Conservation (phyloP, 371 early-diverging fungal genomes). For the Globomyces sp. region DNA sequence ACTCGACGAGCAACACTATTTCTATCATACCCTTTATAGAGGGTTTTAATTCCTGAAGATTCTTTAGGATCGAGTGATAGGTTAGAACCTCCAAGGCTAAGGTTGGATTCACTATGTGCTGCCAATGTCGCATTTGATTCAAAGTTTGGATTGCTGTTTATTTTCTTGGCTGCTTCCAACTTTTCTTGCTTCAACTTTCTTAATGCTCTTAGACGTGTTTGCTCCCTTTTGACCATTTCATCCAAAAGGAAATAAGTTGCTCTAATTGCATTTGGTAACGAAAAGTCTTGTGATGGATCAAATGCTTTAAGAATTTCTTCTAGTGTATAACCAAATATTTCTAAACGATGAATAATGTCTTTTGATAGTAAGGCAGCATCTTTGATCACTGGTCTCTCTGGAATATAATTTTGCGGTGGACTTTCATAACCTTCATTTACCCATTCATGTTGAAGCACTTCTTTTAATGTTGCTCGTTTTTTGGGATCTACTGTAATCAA, state of each 20-base stretch:
- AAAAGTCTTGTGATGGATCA: constrained; percentile 23
- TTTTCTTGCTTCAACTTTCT: constrained; percentile 15
- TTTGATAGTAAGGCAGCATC: constrained; percentile 27
- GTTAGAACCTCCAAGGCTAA: background rate
- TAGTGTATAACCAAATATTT: constrained; percentile 44
- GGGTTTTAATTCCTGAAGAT: background rate
- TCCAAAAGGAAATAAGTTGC: constrained; percentile 51
- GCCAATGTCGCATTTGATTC: constrained; percentile 9
- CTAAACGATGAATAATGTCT: constrained; percentile 43
- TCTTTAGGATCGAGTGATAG: background rate
- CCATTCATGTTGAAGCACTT: constrained; percentile 54
- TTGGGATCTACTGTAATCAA: constrained; percentile 55
- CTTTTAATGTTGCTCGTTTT: constrained; percentile 50
- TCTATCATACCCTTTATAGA: background rate
- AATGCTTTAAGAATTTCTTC: constrained; percentile 48
- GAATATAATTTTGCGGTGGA: constrained; percentile 47
- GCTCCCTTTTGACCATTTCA: constrained; percentile 53
- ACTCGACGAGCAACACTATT: constrained; percentile 10
- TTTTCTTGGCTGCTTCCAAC: background rate
- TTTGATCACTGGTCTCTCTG: constrained; percentile 36
- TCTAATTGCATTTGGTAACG: constrained; percentile 41
- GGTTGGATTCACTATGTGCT: background rate
- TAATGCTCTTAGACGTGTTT: constrained; percentile 25
- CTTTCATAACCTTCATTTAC: constrained; percentile 48
- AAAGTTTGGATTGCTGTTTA: background rate